Base-by-base conservation (phyloP, 2,329 filamentous ascomycete genomes). In the Zasmidium cellare region DNA sequence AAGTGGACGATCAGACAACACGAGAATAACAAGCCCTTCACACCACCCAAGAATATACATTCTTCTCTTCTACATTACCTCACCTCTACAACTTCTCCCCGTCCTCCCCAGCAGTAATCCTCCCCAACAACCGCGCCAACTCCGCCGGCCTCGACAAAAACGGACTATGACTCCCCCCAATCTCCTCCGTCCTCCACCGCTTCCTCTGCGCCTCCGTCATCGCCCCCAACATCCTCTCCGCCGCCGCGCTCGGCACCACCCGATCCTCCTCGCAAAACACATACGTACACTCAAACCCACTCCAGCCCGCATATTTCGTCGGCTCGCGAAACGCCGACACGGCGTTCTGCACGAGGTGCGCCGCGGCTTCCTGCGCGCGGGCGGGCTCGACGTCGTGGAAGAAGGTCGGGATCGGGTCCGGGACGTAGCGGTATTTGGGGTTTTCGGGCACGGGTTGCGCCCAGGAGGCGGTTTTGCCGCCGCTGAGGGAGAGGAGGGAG, bases 91-190 rank as follows among this genome's bases (percentile, higher is more conserved):
- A 28, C 25, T 11, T 9, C 35, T 41, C 35, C 18, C 35, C 16
- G 5, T 53, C 25, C 11, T 53, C 20, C 48, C 55, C 50, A 28
- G 50, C 50, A 18, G 45, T 55, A 24, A 55, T 46, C 20, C 28
- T 58, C 22, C 46, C 14, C 3, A 64, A 48, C 14, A 63, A 3
- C 16, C 31, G 23, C 14, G 59, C 59, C 9, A 53, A 59, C 49
- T 63, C 61, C 3, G 45, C 56, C 5, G 61, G 59, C 54, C 55
- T 60, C 12, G 56, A 57, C 31, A 67, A 25, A 23, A 63, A 62
- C 7, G 63, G 65, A 48, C 61, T 62, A 46, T 66, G 63, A 1
- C 57, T 38, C 2, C 56, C 59, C 18, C 65, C 56, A 14, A 63
- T 19, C 9, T 48, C 57, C 16, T 58, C 51, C 18, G 56, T 54